phyloP scores from a whole-genome alignment of 2,329 filamentous ascomycete genomes.

The Fragosphaeria purpurea region DNA sequence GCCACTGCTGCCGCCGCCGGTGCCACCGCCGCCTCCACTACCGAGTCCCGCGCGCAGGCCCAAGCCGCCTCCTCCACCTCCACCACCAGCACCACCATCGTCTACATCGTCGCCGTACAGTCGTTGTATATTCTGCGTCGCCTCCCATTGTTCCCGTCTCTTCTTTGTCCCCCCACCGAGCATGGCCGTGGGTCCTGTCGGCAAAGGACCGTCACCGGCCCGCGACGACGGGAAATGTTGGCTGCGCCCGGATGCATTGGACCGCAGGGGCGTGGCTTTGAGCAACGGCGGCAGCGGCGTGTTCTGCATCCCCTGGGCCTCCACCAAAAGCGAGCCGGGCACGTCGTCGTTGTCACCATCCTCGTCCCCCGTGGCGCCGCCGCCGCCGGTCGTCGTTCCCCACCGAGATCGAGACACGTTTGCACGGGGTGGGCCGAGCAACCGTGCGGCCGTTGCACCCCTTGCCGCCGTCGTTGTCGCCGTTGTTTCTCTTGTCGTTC shows the following conservation, averaged over 20 bases:
- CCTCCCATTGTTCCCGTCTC: slow-evolving; percentile 44
- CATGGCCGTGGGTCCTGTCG: slow-evolving; percentile 15
- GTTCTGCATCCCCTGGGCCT: slow-evolving; percentile 22
- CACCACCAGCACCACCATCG: slow-evolving; percentile 13
- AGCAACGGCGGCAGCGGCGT: slow-evolving; percentile 11
- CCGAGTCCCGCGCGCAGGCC: slow-evolving; percentile 5
- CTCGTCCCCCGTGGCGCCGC: slow-evolving; percentile 30
- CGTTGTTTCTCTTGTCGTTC: background rate
- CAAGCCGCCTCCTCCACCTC: slow-evolving; percentile 18
- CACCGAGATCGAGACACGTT: slow-evolving; percentile 5
- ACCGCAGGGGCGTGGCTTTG: slow-evolving; percentile 15
- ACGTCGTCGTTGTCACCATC: slow-evolving; percentile 53
- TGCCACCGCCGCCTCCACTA: background rate
- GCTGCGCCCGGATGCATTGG: slow-evolving; percentile 2
- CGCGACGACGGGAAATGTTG: background rate
- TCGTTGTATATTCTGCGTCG: slow-evolving; percentile 40
- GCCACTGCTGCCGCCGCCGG: background rate
- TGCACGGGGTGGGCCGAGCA: too few species aligned
- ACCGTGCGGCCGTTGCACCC: background rate
- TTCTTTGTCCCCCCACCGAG: slow-evolving; percentile 34
- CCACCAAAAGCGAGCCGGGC: slow-evolving; percentile 52
- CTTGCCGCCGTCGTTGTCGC: background rate
- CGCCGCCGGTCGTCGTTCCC: slow-evolving; percentile 18
- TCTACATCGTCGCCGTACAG: slow-evolving; percentile 31
- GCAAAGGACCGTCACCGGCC: slow-evolving; percentile 14